Conservation (phyloP, 2,329 filamentous ascomycete species). For the Cercospora sp. region DNA sequence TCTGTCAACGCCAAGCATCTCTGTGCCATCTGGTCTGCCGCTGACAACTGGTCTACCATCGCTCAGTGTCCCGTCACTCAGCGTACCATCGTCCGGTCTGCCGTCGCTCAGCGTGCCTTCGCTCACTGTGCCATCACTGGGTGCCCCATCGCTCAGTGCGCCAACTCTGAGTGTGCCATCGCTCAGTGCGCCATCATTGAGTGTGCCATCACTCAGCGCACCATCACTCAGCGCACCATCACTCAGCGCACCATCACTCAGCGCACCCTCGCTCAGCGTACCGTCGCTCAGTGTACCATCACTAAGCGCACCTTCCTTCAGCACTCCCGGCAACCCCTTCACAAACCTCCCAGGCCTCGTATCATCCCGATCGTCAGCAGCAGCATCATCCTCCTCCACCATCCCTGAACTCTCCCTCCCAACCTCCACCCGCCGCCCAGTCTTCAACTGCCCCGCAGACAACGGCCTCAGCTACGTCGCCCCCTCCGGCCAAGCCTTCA, state of each 20-base stretch:
- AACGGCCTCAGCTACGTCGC: conserved; percentile 31
- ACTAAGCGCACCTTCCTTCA: not conserved
- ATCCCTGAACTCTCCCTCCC: conserved; percentile 16
- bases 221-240: not conserved
- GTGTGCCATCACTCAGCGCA: not conserved
- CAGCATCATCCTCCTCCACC: not conserved
- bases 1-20: not conserved
- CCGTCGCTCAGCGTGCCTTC: not conserved
- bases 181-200: not conserved
- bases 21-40: not conserved
- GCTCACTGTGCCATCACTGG: not conserved
- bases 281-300: not conserved
- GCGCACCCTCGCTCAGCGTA: not conserved
- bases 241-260: not conserved
- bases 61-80: not conserved
- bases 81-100: not conserved
- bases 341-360: not conserved
- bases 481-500: conserved; percentile 27
- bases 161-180: not conserved
- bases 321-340: conserved; percentile 8
- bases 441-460: conserved; percentile 31
- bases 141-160: not conserved
- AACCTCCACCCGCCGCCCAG: conserved; percentile 21
- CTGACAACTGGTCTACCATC: not conserved
- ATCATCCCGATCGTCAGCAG: not conserved